Evolutionary conservation across 192 early-diverging fungal genomes (phyloP).

Genomic region (Fimicolochytrium jonesii): DNA sequence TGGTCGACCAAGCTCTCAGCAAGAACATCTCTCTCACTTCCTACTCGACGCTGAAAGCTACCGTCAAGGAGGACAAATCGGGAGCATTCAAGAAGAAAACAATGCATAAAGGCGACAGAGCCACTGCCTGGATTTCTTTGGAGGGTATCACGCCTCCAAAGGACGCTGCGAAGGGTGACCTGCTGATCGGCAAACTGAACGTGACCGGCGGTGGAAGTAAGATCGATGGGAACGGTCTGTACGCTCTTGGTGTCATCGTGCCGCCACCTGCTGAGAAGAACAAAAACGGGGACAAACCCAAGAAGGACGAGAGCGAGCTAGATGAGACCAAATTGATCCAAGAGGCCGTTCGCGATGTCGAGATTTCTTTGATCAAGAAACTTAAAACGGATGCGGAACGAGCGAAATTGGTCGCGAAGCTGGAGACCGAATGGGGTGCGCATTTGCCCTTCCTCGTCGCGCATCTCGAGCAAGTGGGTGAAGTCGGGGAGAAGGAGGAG

Average conservation of each 20-base stretch:
- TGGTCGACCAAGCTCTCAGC: slow-evolving; percentile 59
- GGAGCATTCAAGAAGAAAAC: slow-evolving; percentile 39
- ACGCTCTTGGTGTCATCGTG: neutral
- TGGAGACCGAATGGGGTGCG: slow-evolving; percentile 60
- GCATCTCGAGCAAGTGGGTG: slow-evolving; percentile 51
- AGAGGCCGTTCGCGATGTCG: slow-evolving; percentile 73
- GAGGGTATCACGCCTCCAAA: slow-evolving; percentile 51
- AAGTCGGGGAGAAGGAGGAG: slow-evolving; percentile 41
- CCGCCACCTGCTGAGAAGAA: slow-evolving; percentile 3
- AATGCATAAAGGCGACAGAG: slow-evolving; percentile 47
- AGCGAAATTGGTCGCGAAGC: slow-evolving; percentile 44
- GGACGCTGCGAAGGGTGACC: slow-evolving; percentile 73
- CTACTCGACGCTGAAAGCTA: slow-evolving; percentile 54
- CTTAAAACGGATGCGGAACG: slow-evolving; percentile 56
- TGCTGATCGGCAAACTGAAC: slow-evolving; percentile 66
- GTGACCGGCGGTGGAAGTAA: slow-evolving; percentile 39
- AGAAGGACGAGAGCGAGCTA: slow-evolving; percentile 18
- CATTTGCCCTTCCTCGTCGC: slow-evolving; percentile 54
- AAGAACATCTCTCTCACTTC: slow-evolving; percentile 52
- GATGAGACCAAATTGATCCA: slow-evolving; percentile 37
- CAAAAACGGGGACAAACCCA: slow-evolving; percentile 42
- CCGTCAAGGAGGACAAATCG: slow-evolving; percentile 37
- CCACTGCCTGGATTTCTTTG: slow-evolving; percentile 55
- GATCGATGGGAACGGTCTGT: slow-evolving; percentile 5
- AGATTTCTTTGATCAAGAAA: slow-evolving; percentile 80